These are phyloP conservation scores for Jatropha podagrica DNA, from an alignment of 441 rosid genomes.

Conservation along the genomic window DNA sequence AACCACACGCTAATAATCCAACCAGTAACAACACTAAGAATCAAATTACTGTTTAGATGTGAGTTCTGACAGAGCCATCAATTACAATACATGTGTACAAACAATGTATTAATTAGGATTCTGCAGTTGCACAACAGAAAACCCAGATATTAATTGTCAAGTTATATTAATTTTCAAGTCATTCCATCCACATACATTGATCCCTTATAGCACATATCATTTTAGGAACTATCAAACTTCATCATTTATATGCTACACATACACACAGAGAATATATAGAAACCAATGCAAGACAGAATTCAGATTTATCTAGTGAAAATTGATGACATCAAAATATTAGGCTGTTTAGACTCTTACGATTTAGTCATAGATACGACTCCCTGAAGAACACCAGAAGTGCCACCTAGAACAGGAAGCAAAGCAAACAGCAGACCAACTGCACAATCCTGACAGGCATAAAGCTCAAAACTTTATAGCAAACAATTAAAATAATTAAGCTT, in stretches of 20 bases:
- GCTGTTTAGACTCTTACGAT: constrained; percentile 55
- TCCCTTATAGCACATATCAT: background rate
- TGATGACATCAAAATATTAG: background rate
- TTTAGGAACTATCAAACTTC: background rate
- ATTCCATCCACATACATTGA: background rate
- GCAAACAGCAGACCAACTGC: constrained; percentile 98
- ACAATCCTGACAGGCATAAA: constrained; percentile 68
- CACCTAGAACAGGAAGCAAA: constrained; percentile 95
- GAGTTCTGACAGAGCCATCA: background rate
- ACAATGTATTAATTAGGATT: background rate
- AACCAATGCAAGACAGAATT: background rate
- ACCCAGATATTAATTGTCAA: background rate
- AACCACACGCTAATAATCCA: background rate
- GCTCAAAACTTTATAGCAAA: constrained; percentile 28
- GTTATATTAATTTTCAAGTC: constrained; percentile 4
- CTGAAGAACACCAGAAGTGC: constrained; percentile 89
- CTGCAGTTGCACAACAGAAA: background rate
- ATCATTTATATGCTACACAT: background rate
- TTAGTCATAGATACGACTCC: constrained; percentile 90
- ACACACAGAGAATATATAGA: background rate
- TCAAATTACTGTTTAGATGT: background rate
- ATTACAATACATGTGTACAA: background rate
- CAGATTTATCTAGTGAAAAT: background rate
- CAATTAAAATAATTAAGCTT: constrained; percentile 6
- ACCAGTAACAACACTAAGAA: background rate